A percentile compares a stretch with the other conserved stretches of the same genome.
Conservation (phyloP, 2,329 filamentous ascomycete genomes). For the Microdochium bolleyi region DNA sequence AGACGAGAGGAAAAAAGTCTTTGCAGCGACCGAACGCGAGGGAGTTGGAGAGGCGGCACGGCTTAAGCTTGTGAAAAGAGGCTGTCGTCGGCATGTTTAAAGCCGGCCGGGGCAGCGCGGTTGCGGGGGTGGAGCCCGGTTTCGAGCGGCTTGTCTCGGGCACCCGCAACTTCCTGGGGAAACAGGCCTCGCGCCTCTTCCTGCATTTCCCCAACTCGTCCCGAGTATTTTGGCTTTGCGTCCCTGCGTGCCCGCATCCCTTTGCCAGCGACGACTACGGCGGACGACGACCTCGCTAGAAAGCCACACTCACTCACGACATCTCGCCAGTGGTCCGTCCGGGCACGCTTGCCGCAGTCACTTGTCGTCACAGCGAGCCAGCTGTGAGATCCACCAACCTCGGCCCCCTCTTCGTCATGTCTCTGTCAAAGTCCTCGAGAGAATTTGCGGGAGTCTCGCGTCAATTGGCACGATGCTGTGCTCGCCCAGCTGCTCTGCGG, state of each 20-base stretch:
- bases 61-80: too few species aligned
- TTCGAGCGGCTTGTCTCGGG: background rate
- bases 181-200: background rate
- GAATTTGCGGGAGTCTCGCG: slow-evolving; percentile 34
- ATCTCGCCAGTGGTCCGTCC: too few species aligned
- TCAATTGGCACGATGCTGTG: slow-evolving; percentile 28
- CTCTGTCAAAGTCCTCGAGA: slow-evolving; percentile 35
- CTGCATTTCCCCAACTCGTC: slow-evolving; percentile 1
- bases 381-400: background rate
- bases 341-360: background rate
- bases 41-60: too few species aligned
- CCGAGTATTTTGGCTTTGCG: background rate
- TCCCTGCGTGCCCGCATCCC: too few species aligned
- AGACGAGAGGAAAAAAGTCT: too few species aligned
- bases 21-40: too few species aligned
- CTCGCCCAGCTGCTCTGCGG: slow-evolving; percentile 4
- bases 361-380: background rate
- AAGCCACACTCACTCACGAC: background rate
- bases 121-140: background rate
- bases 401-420: slow-evolving; percentile 26
- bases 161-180: slow-evolving; percentile 7
- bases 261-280: background rate
- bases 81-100: slow-evolving; percentile 4
- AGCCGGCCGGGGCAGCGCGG: background rate
- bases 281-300: background rate